Conservation (phyloP, 208 protist species). For the Acanthamoeba castellanii region DNA sequence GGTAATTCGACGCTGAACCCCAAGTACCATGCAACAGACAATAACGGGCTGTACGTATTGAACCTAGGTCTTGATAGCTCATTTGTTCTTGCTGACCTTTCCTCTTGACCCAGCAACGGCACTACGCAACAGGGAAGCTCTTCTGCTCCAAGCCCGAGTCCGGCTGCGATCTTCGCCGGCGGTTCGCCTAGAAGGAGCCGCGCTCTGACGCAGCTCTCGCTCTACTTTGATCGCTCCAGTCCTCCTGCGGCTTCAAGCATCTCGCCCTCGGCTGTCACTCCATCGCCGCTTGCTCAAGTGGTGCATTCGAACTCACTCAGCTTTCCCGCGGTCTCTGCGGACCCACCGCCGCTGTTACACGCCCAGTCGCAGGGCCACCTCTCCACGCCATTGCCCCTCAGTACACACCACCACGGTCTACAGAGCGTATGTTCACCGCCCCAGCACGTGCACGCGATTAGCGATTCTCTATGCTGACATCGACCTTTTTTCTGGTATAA, state of each 20-base stretch:
- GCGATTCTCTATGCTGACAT: neutral
- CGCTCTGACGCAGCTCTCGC: constrained; percentile 18
- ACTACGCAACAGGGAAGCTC: neutral
- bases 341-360: neutral
- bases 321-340: neutral
- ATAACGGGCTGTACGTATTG: neutral
- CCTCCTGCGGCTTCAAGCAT: neutral
- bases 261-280: neutral
- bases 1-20: neutral
- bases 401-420: neutral
- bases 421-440: neutral
- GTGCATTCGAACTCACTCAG: neutral
- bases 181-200: neutral
- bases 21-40: neutral
- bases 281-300: neutral
- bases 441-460: no score
- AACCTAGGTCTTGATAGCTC: no score
- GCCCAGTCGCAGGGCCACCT: constrained; percentile 19
- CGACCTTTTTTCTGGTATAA: neutral
- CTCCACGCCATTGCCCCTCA: neutral
- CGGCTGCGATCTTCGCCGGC: neutral
- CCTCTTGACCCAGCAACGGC: neutral
- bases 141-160: neutral
- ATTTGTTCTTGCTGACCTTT: no score
- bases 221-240: constrained; percentile 11